phyloP scores from a whole-genome alignment of 495 filamentous ascomycete species.

The Glarea lozoyensis region DNA sequence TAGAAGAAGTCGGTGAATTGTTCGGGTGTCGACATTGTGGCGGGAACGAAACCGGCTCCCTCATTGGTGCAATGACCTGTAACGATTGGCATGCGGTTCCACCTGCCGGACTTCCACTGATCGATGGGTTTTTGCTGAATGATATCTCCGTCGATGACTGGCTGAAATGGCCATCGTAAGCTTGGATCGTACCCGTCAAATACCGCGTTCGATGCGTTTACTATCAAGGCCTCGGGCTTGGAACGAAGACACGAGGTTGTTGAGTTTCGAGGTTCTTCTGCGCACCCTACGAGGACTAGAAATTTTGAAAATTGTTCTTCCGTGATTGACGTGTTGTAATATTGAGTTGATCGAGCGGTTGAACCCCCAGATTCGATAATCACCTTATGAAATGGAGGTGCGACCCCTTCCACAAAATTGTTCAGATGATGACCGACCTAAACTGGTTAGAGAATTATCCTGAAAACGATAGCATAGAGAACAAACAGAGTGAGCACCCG shows the following conservation, averaged over 20 bases:
- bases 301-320: slow-evolving; percentile 50
- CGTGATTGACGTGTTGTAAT: slow-evolving; percentile 48
- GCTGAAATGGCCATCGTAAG: slow-evolving; percentile 59
- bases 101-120: slow-evolving; percentile 41
- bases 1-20: slow-evolving; percentile 48
- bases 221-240: slow-evolving; percentile 35
- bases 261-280: slow-evolving; percentile 27
- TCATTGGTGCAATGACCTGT: slow-evolving; percentile 58
- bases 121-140: slow-evolving; percentile 47
- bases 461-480: not conserved
- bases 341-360: slow-evolving; percentile 48
- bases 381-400: slow-evolving; percentile 45
- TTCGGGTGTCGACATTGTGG: slow-evolving; percentile 28
- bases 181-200: slow-evolving; percentile 43
- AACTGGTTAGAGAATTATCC: not conserved
- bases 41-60: slow-evolving; percentile 49
- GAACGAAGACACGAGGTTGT: slow-evolving; percentile 44
- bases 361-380: slow-evolving; percentile 57
- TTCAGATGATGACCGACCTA: slow-evolving; percentile 55
- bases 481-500: slow-evolving; percentile 45
- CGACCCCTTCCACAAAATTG: slow-evolving; percentile 24
- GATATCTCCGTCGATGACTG: slow-evolving; percentile 50
- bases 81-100: slow-evolving; percentile 50
- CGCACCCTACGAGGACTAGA: slow-evolving; percentile 32
- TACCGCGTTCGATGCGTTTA: slow-evolving; percentile 37